These are phyloP conservation scores for Sugiyamaella xylanicola DNA, from an alignment of 1,139 yeast species.

Conservation along the genomic window DNA sequence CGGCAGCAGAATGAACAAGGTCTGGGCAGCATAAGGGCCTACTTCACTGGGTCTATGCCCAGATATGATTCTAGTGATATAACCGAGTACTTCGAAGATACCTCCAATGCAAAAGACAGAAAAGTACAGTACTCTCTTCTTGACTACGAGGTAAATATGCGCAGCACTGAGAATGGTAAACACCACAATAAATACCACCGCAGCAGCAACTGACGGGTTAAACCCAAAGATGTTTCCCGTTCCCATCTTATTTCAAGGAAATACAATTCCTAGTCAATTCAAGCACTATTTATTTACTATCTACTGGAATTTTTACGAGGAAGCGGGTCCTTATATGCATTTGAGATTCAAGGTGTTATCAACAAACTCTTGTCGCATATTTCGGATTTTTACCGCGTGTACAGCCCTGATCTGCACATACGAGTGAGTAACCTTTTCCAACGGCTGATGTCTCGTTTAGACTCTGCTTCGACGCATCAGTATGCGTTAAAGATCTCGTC, in stretches of 20 bases:
- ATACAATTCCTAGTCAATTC: background rate
- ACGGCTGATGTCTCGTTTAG: constrained; percentile 1
- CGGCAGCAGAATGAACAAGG: constrained; percentile 46
- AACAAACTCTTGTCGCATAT: constrained; percentile 1
- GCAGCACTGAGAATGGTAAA: constrained; percentile 25
- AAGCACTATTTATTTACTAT: background rate
- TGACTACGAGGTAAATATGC: constrained; percentile 26
- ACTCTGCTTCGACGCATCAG: background rate
- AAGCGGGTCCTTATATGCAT: background rate
- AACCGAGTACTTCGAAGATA: constrained; percentile 41
- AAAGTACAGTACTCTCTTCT: constrained; percentile 27
- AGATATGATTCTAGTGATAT: constrained; percentile 41
- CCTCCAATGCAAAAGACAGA: constrained; percentile 32
- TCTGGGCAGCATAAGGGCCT: constrained; percentile 44
- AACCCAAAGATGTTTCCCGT: constrained; percentile 11
- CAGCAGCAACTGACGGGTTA: constrained; percentile 29
- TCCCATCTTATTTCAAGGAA: background rate
- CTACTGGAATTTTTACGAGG: background rate
- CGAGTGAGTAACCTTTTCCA: background rate
- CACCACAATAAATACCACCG: constrained; percentile 27
- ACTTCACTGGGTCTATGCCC: constrained; percentile 29
- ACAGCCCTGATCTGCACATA: background rate
- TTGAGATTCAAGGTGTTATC: background rate
- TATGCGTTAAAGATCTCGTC: background rate
- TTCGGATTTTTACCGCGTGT: background rate